Evolutionary conservation across 2,329 filamentous ascomycete genomes (phyloP), one percentile per base, ranked within the genome.

Genomic region (Hymenoscyphus infarciens): DNA sequence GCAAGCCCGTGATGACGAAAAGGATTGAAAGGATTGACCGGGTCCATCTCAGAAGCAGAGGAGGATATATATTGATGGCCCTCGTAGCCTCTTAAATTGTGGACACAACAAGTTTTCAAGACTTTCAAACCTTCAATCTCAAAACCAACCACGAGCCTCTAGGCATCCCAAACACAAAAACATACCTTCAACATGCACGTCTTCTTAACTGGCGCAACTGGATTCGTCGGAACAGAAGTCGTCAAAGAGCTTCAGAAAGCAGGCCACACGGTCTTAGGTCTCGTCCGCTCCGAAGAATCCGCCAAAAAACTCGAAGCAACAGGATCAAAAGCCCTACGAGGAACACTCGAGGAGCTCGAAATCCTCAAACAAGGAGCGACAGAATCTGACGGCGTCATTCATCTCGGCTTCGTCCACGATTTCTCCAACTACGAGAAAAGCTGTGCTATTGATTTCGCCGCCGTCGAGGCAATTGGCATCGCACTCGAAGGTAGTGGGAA

Each of bases 201-300:
- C 63, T 78, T 78, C 66, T 72, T 80, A 56, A 80, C 79, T 6
- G 79, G 79, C 49, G 74, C 77, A 5, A 75, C 77, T 6, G 78
- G 79, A 67, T 79, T 77, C 63, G 72, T 81, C 61, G 79, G 79
- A 66, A 67, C 69, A 22, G 71, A 74, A 6, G 72, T 79, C 15
- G 72, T 76, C 25, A 62, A 76, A 57, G 75, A 77, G 38, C 75
- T 80, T 13, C 67, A 80, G 15, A 29, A 65, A 4, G 64, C 71
- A 29, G 78, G 78, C 54, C 77, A 80, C 64, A 69, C 64, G 4
- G 77, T 81, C 33, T 67, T 76, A 15, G 79, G 75, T 7, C 75
- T 80, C 56, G 72, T 76, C 15, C 79, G 7, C 62, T 80, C 7
- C 31, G 60, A 66, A 0, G 69, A 74, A 45, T 77, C 78, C 15